phyloP scores from a whole-genome alignment of 352 stramenopile genomes.

The Pythium brachiatum region DNA sequence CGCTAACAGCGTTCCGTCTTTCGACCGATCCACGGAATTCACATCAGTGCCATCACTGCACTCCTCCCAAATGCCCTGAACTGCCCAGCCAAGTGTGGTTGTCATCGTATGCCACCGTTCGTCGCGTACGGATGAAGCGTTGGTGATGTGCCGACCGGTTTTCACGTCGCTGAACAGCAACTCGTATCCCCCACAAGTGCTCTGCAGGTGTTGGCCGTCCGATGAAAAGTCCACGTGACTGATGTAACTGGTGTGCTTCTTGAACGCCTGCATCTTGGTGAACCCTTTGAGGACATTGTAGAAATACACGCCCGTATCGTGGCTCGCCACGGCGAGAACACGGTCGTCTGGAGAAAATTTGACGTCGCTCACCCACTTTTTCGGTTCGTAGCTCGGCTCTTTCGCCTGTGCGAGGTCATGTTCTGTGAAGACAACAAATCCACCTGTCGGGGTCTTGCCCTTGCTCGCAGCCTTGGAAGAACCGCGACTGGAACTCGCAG shows the following conservation, averaged over 20 bases:
- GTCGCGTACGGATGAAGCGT: constrained; percentile 79
- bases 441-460: constrained; percentile 35
- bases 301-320: constrained; percentile 74
- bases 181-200: constrained; percentile 84
- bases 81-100: constrained; percentile 82
- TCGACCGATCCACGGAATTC: constrained; percentile 68
- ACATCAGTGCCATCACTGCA: constrained; percentile 79
- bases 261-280: constrained; percentile 59
- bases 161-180: constrained; percentile 88
- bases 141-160: constrained; percentile 62
- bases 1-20: constrained; percentile 56
- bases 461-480: constrained; percentile 7
- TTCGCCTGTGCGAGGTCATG: constrained; percentile 41
- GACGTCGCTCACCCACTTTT: constrained; percentile 70
- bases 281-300: constrained; percentile 77
- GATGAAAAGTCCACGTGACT: constrained; percentile 77
- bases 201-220: constrained; percentile 63
- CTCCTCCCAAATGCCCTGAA: constrained; percentile 89
- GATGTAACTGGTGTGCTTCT: constrained; percentile 79
- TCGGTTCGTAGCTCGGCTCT: constrained; percentile 51
- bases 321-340: constrained; percentile 58
- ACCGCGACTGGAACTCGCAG: not conserved
- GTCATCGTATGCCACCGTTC: constrained; percentile 90
- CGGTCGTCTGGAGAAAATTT: constrained; percentile 71
- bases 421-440: constrained; percentile 64